Base-by-base conservation (phyloP, 1,284 basidiomycete species). In the Marasmius fiardii region DNA sequence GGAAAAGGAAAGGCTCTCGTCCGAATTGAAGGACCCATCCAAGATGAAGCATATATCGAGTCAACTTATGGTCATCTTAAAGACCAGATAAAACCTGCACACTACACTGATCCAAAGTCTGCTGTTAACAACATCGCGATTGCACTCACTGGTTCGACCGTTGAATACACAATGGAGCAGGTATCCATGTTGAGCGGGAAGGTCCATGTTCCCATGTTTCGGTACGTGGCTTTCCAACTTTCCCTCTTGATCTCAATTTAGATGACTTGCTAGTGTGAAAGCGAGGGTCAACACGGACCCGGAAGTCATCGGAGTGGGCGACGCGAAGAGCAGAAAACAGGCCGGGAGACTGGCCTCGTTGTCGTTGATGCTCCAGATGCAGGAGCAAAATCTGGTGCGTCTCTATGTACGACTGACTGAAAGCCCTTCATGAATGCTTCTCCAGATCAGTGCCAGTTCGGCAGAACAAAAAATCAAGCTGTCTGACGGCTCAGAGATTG, bases 291-390 rank as follows among this genome's bases (percentile, higher is more conserved):
- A 75, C 33, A 70, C 74, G 24, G 75, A 75, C 10, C 69, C 76
- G 0, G 69, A 71, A 12, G 63, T 88, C 26, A 65, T 76, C 52
- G 85, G 76, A 16, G 64, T 79, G 66, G 94, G 77, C 2, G 95
- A 98, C 67, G 75, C 78, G 52, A n/a, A 73, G 1, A 74, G 70
- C 8, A 84, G 78, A 65, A 90, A 88, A 63, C 82, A 88, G 31
- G 89, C 94, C 1, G 85, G 92, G 64, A 82, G 81, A 65, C 72
- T 93, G 3, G 92, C 92, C 2, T 86, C 88, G 0, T 71, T 93
- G 14, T 86, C 85, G 52, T 86, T 85, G 4, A 70, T 88, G 45
- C 79, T 89, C 63, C 89, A 94, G 65, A 67, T 95, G 11, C 75
- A 85, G 45, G 68, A 71, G n/a, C 66, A 75, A 18, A 83, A 83